phyloP scores from a whole-genome alignment of 192 early-diverging fungal genomes.

The Coemansia sp. region DNA sequence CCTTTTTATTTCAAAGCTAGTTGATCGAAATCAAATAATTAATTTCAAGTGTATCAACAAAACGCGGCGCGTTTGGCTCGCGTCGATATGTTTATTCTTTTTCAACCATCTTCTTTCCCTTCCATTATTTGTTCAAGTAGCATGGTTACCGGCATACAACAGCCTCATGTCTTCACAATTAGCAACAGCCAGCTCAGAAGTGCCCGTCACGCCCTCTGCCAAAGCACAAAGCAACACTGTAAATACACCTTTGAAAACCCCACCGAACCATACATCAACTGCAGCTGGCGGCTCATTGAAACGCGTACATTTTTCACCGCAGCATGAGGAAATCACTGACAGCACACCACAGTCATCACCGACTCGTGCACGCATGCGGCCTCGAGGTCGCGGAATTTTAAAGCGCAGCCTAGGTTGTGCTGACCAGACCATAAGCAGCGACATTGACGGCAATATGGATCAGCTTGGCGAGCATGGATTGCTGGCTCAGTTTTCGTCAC shows the following conservation, averaged over 20 bases:
- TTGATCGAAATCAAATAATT: conserved; percentile 1
- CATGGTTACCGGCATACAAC: conserved; percentile 2
- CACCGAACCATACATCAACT: not conserved
- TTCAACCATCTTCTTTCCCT: not conserved
- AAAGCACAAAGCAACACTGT: not conserved
- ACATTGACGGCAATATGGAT: conserved; percentile 11
- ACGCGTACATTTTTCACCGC: conserved; percentile 47
- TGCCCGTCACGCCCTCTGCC: conserved; percentile 1
- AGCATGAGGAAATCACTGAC: conserved; percentile 38
- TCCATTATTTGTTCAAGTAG: not conserved
- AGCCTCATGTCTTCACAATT: conserved; percentile 7
- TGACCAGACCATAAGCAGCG: conserved; percentile 12
- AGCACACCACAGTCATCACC: conserved; percentile 49
- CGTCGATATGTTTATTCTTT: not conserved
- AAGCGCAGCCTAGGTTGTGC: conserved; percentile 14
- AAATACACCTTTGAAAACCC: not conserved
- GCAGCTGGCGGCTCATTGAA: conserved; percentile 16
- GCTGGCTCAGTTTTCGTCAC: conserved; percentile 14
- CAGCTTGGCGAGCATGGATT: conserved; percentile 5
- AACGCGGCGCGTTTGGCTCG: not conserved
- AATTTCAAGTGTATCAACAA: not conserved
- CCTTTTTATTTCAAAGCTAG: not conserved
- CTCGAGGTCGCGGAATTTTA: conserved; percentile 37
- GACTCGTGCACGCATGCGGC: conserved; percentile 28
- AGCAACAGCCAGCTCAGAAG: not conserved